Evolutionary conservation across 352 stramenopile genomes (phyloP).

Genomic region (Pilasporangium apinafurcum): DNA sequence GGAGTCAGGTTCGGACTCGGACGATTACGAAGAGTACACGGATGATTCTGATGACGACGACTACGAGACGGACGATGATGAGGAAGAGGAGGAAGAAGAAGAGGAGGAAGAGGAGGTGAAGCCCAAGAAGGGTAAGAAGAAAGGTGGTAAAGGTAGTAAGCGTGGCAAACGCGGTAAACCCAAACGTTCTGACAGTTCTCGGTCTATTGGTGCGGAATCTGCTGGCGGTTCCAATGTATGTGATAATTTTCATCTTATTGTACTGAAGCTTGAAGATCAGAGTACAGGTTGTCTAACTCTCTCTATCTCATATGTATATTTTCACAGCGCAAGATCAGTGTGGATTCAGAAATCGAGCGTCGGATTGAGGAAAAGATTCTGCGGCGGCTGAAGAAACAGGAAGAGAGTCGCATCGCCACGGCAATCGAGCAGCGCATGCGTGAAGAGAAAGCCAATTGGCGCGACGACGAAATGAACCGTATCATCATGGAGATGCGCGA

Average conservation of each 20-base stretch:
- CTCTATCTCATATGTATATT: too few relatives aligned
- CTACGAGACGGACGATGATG: slow-evolving; percentile 59
- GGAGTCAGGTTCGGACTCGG: slow-evolving; percentile 70
- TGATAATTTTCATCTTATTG: too few relatives aligned
- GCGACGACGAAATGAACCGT: slow-evolving; percentile 86
- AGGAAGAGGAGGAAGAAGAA: slow-evolving; percentile 50
- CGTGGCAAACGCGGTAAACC: slow-evolving; percentile 15
- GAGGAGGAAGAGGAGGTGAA: slow-evolving; percentile 65
- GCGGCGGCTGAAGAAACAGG: slow-evolving; percentile 80
- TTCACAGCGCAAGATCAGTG: slow-evolving; percentile 45
- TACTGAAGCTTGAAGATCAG: too few relatives aligned
- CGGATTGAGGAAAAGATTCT: slow-evolving; percentile 87
- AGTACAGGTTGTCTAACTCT: too few relatives aligned
- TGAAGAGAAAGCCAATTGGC: slow-evolving; percentile 81
- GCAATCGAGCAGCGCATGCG: slow-evolving; percentile 82
- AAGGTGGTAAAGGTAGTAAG: slow-evolving; percentile 20
- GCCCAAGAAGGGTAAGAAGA: slow-evolving; percentile 52
- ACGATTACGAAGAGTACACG: slow-evolving; percentile 49
- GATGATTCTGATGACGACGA: slow-evolving; percentile 58
- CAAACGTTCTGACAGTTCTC: slow-evolving; percentile 38
- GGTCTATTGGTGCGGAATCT: slow-evolving; percentile 26
- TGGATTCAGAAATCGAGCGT: slow-evolving; percentile 75
- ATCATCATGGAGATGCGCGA: slow-evolving; percentile 88
- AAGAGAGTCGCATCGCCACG: slow-evolving; percentile 76
- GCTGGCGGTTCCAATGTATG: too few relatives aligned